A percentile compares a stretch with the other conserved stretches of the same genome.
Evolutionary conservation across 768 basidiomycete species (phyloP).

Genomic region (Trametes cingulata): DNA sequence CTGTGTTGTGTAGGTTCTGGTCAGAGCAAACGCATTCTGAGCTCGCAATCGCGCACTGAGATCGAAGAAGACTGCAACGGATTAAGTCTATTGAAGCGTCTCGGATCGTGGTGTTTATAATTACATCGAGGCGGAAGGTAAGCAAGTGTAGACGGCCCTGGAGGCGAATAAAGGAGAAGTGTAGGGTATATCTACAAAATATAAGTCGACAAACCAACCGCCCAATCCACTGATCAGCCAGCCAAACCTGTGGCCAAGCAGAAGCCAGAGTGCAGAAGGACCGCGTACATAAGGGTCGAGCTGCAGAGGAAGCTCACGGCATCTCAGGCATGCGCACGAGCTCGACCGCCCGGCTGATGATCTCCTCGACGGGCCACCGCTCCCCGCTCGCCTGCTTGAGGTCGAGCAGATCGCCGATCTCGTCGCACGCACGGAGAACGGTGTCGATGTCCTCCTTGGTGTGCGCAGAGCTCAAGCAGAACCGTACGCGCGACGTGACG

Average conservation of each 20-base stretch:
- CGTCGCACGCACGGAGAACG: slow-evolving; percentile 84
- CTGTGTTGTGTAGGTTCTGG: too few species aligned
- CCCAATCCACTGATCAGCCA: neutral
- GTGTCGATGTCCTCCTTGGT: slow-evolving; percentile 96
- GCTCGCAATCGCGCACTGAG: too few species aligned
- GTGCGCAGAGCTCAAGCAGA: slow-evolving; percentile 93
- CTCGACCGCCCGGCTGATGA: slow-evolving; percentile 72
- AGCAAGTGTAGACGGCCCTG: neutral
- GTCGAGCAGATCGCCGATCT: slow-evolving; percentile 87
- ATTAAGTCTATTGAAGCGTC: too few species aligned
- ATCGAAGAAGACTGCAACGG: too few species aligned
- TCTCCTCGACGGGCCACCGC: slow-evolving; percentile 78
- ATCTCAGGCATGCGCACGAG: slow-evolving; percentile 52
- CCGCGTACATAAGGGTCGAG: neutral
- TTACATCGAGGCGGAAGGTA: slow-evolving; percentile 3
- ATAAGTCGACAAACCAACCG: neutral
- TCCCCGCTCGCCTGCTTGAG: slow-evolving; percentile 77
- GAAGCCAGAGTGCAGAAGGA: neutral
- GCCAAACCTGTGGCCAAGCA: neutral
- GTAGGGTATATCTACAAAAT: slow-evolving; percentile 23
- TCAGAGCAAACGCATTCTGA: too few species aligned
- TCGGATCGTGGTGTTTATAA: neutral
- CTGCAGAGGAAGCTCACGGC: slow-evolving; percentile 19
- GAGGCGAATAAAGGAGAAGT: slow-evolving; percentile 4
- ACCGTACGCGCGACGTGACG: slow-evolving; percentile 84